Conservation (phyloP, 73 alveolate genomes). For the Paramecium caudatum region DNA sequence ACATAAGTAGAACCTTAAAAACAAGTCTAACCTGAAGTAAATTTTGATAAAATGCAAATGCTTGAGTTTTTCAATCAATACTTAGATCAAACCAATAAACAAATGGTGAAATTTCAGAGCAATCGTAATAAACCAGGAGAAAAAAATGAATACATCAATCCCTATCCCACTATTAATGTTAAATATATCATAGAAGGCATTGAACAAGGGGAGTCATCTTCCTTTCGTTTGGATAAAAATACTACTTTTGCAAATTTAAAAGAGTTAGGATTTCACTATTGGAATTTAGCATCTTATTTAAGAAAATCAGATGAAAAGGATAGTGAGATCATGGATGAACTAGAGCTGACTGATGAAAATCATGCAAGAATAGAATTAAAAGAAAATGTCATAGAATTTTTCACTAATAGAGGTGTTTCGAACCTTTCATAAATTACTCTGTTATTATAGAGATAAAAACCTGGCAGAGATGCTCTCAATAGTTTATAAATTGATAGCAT, state of each 20-base stretch:
- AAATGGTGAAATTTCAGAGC: neutral
- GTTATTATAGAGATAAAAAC: neutral
- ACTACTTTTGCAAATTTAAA: constrained; percentile 12
- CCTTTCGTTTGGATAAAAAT: constrained; percentile 15
- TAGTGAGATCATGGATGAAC: neutral
- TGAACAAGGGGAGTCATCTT: neutral
- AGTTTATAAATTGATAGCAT: constrained; percentile 39
- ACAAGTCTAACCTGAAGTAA: neutral
- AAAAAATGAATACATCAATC: constrained; percentile 43
- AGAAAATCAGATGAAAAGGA: neutral
- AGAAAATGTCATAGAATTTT: constrained; percentile 51
- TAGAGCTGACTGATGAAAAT: constrained; percentile 63
- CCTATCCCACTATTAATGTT: constrained; percentile 59
- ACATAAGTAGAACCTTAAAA: neutral
- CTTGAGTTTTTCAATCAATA: constrained; percentile 12
- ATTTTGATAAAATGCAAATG: constrained; percentile 44
- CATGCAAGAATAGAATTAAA: constrained; percentile 20
- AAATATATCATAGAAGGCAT: constrained; percentile 25
- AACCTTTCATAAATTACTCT: constrained; percentile 25
- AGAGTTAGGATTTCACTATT: constrained; percentile 49
- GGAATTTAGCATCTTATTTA: constrained; percentile 26
- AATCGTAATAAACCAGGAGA: constrained; percentile 26
- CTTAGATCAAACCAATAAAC: constrained; percentile 35
- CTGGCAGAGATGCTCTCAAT: neutral
- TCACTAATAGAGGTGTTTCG: neutral